Conservation (phyloP, 1,139 yeast species). For the Saccharomyces hybrid region DNA sequence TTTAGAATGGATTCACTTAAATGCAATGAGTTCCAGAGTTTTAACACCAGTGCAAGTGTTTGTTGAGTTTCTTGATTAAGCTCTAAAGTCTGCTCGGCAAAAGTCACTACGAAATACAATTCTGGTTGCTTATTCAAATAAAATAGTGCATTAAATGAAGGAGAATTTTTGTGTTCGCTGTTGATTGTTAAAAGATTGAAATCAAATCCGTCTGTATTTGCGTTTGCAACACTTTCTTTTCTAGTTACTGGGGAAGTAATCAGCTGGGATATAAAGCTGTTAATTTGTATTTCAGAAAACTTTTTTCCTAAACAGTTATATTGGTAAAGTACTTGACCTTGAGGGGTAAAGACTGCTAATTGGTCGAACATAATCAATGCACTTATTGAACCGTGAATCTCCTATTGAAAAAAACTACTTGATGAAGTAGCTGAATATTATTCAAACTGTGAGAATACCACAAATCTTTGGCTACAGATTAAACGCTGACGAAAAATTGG, state of each 20-base stretch:
- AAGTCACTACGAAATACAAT: conserved; percentile 27
- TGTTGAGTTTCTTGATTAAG: conserved; percentile 31
- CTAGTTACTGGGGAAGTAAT: conserved; percentile 27
- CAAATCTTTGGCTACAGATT: not conserved
- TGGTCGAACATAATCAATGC: conserved; percentile 44
- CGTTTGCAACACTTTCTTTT: conserved; percentile 17
- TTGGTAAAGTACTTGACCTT: conserved; percentile 53
- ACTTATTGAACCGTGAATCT: not conserved
- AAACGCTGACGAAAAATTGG: not conserved
- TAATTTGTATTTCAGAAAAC: conserved; percentile 45
- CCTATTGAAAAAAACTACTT: not conserved
- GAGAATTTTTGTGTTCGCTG: conserved; percentile 18
- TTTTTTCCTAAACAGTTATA: conserved; percentile 39
- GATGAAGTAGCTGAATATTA: not conserved
- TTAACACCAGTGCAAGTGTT: conserved; percentile 24
- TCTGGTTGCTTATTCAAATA: conserved; percentile 27
- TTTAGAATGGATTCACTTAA: conserved; percentile 23
- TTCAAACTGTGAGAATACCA: not conserved
- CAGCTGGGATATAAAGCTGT: conserved; percentile 39
- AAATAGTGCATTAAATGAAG: conserved; percentile 31
- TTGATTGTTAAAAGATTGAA: not conserved
- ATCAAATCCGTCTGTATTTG: conserved; percentile 1
- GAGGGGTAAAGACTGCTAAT: conserved; percentile 46
- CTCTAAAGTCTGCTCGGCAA: conserved; percentile 30
- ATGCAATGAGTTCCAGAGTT: conserved; percentile 26